Evolutionary conservation across 352 stramenopile genomes (phyloP), one percentile per base, ranked within the genome.

Genomic region (Blastocystis sp.): DNA sequence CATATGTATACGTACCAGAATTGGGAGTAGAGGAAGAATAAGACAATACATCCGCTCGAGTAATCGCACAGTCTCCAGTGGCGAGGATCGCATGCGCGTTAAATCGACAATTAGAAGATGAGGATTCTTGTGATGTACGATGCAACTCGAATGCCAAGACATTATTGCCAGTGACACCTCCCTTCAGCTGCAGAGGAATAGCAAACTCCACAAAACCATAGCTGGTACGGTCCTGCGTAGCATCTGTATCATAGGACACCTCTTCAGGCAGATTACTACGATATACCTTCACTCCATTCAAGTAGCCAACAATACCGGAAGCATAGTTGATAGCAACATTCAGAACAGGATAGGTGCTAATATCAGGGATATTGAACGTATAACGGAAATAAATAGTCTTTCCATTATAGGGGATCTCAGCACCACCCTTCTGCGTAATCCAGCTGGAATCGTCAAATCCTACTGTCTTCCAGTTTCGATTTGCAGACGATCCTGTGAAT

Each of bases 141-240:
- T 88, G 77, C 47, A 88, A 18, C 66, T 88, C 77, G 18, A 88
- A 43, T 8, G 77, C 77, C 45, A 88, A 43, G 8, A 88, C 77
- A 43, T 88, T 88, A n/a, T 62, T n/a, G 18, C 77, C 77, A 3
- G 43, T 53, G 0, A 37, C n/a, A 1, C 15, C 73, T 34, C 73
- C 73, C n/a, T 45, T 29, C 47, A 84, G 37, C 73, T 84, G 73
- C 54, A 84, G 73, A 7, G 73, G 73, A 7, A 84, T 68, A 9
- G 73, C 64, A 55, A 84, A 84, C n/a, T 64, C 29, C 8, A 61
- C 26, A 5, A n/a, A 68, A 13, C 53, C 23, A 9, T 45, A 84
- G 47, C 5, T 47, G 3, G 53, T 29, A 43, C 62, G 73, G 1
- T 39, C 23, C 20, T 84, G 6, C 15, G 47, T 64, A 26, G 73